Percentiles rank a stretch among this genome's conserved stretches.
Evolutionary conservation across 163 green algal species (phyloP).

Genomic region (Chloroidium sp.): DNA sequence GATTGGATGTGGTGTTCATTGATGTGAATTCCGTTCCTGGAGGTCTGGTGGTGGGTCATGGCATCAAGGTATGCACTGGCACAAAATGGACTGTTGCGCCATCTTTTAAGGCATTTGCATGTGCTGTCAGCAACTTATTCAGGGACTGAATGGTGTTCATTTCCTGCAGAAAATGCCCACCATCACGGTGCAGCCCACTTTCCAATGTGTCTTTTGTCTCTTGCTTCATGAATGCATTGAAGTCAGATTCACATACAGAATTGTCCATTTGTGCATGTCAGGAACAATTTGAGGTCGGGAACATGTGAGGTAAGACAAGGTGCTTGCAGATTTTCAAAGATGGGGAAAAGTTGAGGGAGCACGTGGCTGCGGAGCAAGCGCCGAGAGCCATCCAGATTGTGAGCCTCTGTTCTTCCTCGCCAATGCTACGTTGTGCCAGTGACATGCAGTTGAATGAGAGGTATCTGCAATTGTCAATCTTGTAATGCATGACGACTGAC

Average conservation of each 20-base stretch:
- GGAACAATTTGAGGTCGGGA: no score
- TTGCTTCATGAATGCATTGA: background rate
- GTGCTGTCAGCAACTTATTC: no score
- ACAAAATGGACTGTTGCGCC: no score
- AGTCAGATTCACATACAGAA: background rate
- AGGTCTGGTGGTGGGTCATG: slow-evolving; percentile 13
- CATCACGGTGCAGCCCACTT: slow-evolving; percentile 8
- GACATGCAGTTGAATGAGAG: no score
- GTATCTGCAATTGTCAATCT: no score
- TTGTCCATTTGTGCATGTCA: no score
- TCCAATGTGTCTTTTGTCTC: background rate
- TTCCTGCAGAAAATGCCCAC: slow-evolving; percentile 32
- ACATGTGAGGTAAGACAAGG: background rate
- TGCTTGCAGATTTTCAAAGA: slow-evolving; percentile 16
- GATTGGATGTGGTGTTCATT: slow-evolving; percentile 15
- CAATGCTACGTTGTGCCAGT: no score
- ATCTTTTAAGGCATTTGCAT: no score
- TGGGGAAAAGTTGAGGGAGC: slow-evolving; percentile 18
- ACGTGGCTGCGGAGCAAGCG: slow-evolving; percentile 21
- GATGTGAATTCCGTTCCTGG: slow-evolving; percentile 24
- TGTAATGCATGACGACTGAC: no score
- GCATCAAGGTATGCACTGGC: slow-evolving; percentile 9
- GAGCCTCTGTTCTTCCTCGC: no score
- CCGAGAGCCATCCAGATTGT: background rate
- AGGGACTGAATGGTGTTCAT: background rate